These are phyloP conservation scores for Cystofilobasidium ferigula DNA, from an alignment of 768 basidiomycete genomes.

Conservation along the genomic window DNA sequence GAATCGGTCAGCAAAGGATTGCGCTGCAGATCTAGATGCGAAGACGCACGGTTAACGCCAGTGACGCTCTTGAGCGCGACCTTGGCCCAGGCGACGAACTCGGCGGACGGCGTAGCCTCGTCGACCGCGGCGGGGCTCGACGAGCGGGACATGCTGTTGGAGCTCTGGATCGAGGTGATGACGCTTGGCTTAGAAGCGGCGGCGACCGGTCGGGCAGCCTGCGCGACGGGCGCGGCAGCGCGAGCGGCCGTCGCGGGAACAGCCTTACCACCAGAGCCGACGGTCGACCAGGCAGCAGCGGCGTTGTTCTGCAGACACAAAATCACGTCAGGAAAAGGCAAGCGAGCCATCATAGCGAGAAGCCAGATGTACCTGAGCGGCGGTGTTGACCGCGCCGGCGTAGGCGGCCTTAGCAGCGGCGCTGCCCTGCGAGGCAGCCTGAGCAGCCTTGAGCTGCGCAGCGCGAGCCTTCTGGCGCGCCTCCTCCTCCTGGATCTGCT, in stretches of 20 bases:
- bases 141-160: conserved; percentile 28
- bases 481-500: conserved; percentile 98
- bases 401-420: conserved; percentile 28
- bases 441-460: conserved; percentile 35
- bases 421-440: conserved; percentile 13
- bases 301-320: not conserved
- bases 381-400: conserved; percentile 43
- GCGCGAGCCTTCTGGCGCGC: conserved; percentile 63
- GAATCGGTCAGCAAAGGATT: conserved; percentile 1
- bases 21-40: conserved; percentile 12
- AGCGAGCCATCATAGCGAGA: conserved; percentile 34
- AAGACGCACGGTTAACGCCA: conserved; percentile 54
- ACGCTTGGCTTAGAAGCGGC: conserved; percentile 29
- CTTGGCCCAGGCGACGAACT: conserved; percentile 84
- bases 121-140: conserved; percentile 39
- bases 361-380: conserved; percentile 26
- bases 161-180: conserved; percentile 26
- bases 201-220: conserved; percentile 34
- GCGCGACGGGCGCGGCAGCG: conserved; percentile 37
- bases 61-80: conserved; percentile 64
- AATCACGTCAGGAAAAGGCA: not conserved
- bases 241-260: conserved; percentile 36
- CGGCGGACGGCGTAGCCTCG: conserved; percentile 65
- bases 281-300: conserved; percentile 59
- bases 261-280: conserved; percentile 65